Evolutionary conservation across 2,329 filamentous ascomycete genomes (phyloP).

Genomic region (Microdochium bolleyi): DNA sequence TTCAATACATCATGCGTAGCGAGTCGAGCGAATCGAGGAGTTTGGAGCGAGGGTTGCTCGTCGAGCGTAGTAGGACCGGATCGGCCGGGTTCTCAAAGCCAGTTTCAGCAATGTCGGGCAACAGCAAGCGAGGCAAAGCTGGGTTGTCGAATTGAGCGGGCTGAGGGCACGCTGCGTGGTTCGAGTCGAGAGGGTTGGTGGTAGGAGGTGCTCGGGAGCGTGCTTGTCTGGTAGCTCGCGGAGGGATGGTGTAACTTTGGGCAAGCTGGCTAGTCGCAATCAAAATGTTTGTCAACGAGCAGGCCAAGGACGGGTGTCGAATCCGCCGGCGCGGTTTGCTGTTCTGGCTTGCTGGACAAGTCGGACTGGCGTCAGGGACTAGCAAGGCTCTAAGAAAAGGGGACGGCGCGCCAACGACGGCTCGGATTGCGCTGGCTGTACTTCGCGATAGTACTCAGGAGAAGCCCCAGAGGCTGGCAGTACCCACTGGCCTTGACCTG

Average conservation of each 20-base stretch:
- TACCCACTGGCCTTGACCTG: no score
- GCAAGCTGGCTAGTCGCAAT: no score
- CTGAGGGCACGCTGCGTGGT: not conserved
- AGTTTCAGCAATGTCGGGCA: not conserved
- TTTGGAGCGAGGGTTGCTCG: not conserved
- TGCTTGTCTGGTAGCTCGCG: no score
- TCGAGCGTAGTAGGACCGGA: not conserved
- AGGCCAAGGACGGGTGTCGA: no score
- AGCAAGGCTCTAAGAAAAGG: not conserved
- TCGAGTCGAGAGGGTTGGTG: not conserved
- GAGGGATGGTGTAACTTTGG: no score
- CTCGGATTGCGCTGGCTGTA: not conserved
- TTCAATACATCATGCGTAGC: not conserved
- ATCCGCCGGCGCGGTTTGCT: no score
- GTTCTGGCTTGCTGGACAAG: no score
- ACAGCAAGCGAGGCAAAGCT: not conserved
- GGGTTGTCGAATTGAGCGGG: not conserved
- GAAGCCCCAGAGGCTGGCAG: no score
- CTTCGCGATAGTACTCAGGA: constrained; percentile 1
- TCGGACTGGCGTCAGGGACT: no score
- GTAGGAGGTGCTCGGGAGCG: no score
- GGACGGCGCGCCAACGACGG: not conserved
- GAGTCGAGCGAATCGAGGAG: not conserved
- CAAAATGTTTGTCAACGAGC: no score
- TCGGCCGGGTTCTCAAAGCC: not conserved